Evolutionary conservation across 2,329 filamentous ascomycete genomes (phyloP).

Genomic region (Penicillium sp.): DNA sequence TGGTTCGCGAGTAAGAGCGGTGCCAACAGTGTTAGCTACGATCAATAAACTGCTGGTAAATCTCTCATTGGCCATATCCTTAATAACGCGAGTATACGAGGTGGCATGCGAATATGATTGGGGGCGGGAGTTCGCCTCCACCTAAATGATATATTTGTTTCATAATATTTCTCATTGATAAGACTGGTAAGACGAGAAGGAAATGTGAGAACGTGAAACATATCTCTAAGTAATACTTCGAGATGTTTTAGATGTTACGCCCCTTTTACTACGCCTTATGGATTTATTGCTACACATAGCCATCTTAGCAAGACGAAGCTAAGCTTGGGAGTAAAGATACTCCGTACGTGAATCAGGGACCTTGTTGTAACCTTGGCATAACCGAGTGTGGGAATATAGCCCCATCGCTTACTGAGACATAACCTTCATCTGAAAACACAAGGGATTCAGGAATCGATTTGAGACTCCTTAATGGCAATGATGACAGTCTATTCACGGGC

Average conservation of each 20-base stretch:
- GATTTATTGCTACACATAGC: neutral
- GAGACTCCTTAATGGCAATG: neutral
- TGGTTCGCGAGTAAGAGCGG: no score
- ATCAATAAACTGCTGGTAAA: neutral
- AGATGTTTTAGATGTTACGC: neutral
- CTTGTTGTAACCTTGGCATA: neutral
- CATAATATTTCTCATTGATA: no score
- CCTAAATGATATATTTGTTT: no score
- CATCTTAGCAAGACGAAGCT: neutral
- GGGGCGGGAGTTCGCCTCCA: neutral
- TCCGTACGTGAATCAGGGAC: neutral
- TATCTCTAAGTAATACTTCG: no score
- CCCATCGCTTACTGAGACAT: neutral
- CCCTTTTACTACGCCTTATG: neutral
- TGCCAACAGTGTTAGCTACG: no score
- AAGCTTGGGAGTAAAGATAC: neutral
- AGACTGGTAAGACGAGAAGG: neutral
- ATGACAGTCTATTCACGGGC: neutral
- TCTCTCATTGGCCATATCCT: neutral
- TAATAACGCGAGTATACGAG: neutral
- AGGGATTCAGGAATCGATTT: neutral
- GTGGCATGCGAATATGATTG: neutral
- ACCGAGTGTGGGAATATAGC: neutral
- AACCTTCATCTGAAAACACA: neutral
- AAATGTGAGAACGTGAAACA: neutral